Conservation (phyloP, 352 stramenopile genomes). For the Phytophthora nicotianae region DNA sequence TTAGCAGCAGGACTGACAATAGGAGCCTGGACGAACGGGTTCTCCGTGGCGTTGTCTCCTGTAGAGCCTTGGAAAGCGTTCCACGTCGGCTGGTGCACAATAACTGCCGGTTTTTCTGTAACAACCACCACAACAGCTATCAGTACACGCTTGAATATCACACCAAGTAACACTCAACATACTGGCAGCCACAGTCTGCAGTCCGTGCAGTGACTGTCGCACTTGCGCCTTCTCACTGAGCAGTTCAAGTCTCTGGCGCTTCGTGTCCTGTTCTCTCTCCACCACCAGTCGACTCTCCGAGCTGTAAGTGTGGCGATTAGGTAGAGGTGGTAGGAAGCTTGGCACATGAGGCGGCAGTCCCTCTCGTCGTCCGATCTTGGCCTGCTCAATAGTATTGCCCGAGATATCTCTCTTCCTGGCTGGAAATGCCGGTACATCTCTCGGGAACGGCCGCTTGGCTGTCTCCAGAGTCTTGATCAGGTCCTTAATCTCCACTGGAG, state of each 20-base stretch:
- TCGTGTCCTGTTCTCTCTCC: constrained; percentile 57
- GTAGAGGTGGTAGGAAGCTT: constrained; percentile 55
- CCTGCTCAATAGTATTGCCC: constrained; percentile 56
- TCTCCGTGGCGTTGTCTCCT: constrained; percentile 47
- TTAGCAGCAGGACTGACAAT: constrained; percentile 36
- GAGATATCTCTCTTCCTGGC: constrained; percentile 53
- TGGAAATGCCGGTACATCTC: constrained; percentile 59
- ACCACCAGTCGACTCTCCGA: constrained; percentile 59
- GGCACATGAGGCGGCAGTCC: constrained; percentile 53
- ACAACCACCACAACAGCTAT: constrained; percentile 14
- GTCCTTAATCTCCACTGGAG: constrained; percentile 50
- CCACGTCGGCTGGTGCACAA: constrained; percentile 52
- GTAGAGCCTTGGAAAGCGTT: constrained; percentile 58
- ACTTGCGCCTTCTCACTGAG: constrained; percentile 67
- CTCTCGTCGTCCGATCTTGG: constrained; percentile 61
- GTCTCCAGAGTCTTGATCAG: constrained; percentile 60
- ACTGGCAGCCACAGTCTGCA: constrained; percentile 51
- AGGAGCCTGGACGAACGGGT: constrained; percentile 58
- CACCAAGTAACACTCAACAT: constrained; percentile 16
- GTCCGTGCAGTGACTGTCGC: constrained; percentile 58
- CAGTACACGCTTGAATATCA: background rate
- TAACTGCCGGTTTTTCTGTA: constrained; percentile 44
- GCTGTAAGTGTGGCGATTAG: constrained; percentile 66
- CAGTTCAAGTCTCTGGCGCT: constrained; percentile 56
- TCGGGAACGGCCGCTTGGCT: constrained; percentile 55